A percentile compares a stretch with the other conserved stretches of the same genome.
Evolutionary conservation across 257 asterid genomes (phyloP).

Genomic region (Verbascum thapsus): DNA sequence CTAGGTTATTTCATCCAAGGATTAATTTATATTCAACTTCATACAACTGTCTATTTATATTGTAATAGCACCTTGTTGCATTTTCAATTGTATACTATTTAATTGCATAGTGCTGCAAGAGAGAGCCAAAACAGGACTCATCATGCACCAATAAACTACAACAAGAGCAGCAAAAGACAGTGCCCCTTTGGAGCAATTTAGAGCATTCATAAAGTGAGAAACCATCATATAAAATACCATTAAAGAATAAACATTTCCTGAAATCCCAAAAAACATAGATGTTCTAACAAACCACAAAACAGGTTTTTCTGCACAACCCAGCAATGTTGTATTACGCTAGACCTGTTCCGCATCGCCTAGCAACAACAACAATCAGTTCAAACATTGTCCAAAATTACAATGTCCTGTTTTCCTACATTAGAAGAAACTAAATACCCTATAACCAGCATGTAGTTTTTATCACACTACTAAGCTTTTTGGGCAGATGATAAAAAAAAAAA

Average conservation of each 20-base stretch:
- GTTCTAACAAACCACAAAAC: conserved; percentile 30
- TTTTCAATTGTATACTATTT: no score
- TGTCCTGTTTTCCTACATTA: conserved; percentile 45
- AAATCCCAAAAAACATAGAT: conserved; percentile 25
- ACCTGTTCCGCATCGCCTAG: neutral
- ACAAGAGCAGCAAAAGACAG: neutral
- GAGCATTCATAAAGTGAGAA: no score
- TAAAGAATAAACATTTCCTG: conserved; percentile 23
- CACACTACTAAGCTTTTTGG: conserved; percentile 14
- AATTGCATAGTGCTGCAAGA: neutral
- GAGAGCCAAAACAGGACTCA: neutral
- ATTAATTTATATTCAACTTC: no score
- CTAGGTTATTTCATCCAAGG: no score
- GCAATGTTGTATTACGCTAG: conserved; percentile 41
- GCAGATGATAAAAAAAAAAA: conserved; percentile 7
- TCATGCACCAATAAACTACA: neutral
- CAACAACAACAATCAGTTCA: conserved; percentile 27
- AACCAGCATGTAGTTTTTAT: conserved; percentile 39
- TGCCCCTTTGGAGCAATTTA: neutral
- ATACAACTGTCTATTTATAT: no score
- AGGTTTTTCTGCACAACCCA: conserved; percentile 45
- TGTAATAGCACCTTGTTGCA: no score
- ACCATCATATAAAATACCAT: neutral
- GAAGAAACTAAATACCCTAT: conserved; percentile 54
- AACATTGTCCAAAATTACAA: conserved; percentile 30